phyloP scores from a whole-genome alignment of 2,329 filamentous ascomycete genomes.

The Trichoderma atroviride region DNA sequence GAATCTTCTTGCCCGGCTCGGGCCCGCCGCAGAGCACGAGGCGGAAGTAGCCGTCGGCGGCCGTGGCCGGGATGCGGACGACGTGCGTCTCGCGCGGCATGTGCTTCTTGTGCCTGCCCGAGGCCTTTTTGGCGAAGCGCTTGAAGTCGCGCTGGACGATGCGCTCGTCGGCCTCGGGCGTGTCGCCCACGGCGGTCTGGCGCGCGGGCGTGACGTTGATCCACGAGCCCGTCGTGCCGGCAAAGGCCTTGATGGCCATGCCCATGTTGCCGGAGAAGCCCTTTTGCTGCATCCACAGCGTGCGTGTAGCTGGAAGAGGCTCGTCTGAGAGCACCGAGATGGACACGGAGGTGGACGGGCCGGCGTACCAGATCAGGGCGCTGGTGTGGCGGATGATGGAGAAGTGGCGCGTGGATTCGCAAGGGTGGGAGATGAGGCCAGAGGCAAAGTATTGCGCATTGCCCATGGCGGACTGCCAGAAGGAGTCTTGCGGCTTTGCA shows the following conservation, averaged over 20 bases:
- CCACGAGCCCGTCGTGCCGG: slow-evolving; percentile 63
- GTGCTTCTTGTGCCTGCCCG: slow-evolving; percentile 51
- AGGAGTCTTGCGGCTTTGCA: slow-evolving; percentile 28
- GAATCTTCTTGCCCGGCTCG: slow-evolving; percentile 49
- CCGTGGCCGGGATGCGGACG: slow-evolving; percentile 64
- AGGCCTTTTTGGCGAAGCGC: slow-evolving; percentile 62
- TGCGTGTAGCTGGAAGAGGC: slow-evolving; percentile 58
- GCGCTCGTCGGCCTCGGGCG: slow-evolving; percentile 62
- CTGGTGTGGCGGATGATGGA: slow-evolving; percentile 68
- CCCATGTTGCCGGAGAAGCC: slow-evolving; percentile 70
- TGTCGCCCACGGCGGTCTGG: slow-evolving; percentile 49
- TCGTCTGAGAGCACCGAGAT: slow-evolving; percentile 66
- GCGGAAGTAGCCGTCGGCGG: slow-evolving; percentile 69
- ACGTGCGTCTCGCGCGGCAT: slow-evolving; percentile 63
- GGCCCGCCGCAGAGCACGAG: slow-evolving; percentile 61
- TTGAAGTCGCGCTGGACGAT: slow-evolving; percentile 69
- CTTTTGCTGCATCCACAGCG: slow-evolving; percentile 68
- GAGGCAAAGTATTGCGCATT: slow-evolving; percentile 68
- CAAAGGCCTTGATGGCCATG: slow-evolving; percentile 65
- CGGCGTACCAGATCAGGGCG: slow-evolving; percentile 67
- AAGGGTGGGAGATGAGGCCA: slow-evolving; percentile 64
- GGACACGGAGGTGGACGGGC: slow-evolving; percentile 63
- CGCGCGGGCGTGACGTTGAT: slow-evolving; percentile 66
- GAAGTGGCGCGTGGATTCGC: slow-evolving; percentile 66
- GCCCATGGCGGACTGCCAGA: slow-evolving; percentile 53